Evolutionary conservation across 2,329 filamentous ascomycete genomes (phyloP).

Genomic region (Lachnellula occidentalis): DNA sequence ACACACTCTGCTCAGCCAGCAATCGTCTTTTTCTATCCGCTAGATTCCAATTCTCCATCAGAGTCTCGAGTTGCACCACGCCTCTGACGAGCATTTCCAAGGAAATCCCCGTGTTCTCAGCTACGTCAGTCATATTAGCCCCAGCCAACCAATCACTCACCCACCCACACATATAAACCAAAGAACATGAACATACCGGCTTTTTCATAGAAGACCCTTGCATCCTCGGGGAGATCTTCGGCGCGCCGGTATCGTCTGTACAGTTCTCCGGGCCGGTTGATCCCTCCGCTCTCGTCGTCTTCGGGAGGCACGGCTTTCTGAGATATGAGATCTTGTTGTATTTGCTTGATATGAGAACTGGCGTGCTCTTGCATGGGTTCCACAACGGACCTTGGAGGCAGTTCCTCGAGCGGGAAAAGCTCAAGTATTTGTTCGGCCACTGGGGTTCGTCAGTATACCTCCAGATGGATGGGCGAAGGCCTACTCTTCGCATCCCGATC

Average conservation of each 20-base stretch:
- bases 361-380: slow-evolving; percentile 23
- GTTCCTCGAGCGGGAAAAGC: slow-evolving; percentile 31
- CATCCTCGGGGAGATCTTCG: slow-evolving; percentile 39
- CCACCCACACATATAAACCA: neutral
- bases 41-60: slow-evolving; percentile 25
- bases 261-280: slow-evolving; percentile 31
- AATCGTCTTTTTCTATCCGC: slow-evolving; percentile 19
- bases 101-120: slow-evolving; percentile 22
- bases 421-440: slow-evolving; percentile 32
- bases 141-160: neutral
- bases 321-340: slow-evolving; percentile 22
- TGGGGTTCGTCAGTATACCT: slow-evolving; percentile 9
- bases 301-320: slow-evolving; percentile 24
- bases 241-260: slow-evolving; percentile 34
- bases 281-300: slow-evolving; percentile 11
- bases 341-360: slow-evolving; percentile 18
- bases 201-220: slow-evolving; percentile 38
- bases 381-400: slow-evolving; percentile 10
- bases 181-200: slow-evolving; percentile 32
- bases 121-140: slow-evolving; percentile 13
- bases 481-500: slow-evolving; percentile 37
- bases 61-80: slow-evolving; percentile 27
- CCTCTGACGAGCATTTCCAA: slow-evolving; percentile 22
- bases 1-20: neutral
- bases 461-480: slow-evolving; percentile 1